A percentile compares a stretch with the other conserved stretches of the same genome.
Evolutionary conservation across 306 rosid genomes (phyloP).

Genomic region (Quercus berberidifolia): DNA sequence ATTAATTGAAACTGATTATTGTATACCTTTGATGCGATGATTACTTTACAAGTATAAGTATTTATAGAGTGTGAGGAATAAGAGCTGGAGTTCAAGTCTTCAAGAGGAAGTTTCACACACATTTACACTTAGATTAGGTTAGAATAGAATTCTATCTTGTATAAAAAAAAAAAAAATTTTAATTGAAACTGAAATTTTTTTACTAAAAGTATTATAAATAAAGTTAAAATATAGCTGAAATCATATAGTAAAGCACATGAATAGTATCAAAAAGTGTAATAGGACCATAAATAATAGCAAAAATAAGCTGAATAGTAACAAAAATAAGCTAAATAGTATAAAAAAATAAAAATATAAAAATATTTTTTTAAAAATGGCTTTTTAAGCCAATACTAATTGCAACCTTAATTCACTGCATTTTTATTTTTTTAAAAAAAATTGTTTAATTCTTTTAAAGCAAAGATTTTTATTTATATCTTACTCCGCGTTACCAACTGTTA

Average conservation of each 20-base stretch:
- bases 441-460: not conserved
- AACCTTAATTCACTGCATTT: not conserved
- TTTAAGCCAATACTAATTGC: rapidly evolving
- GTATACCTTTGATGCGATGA: rapidly evolving
- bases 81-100: rapidly evolving
- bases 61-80: rapidly evolving
- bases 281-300: rapidly evolving
- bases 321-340: too few relatives aligned
- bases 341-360: too few relatives aligned
- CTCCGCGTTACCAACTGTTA: rapidly evolving
- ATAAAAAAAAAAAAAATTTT: too few relatives aligned
- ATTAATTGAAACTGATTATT: rapidly evolving
- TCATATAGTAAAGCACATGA: rapidly evolving
- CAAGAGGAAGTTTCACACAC: too few relatives aligned
- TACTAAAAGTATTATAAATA: rapidly evolving
- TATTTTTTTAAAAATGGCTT: rapidly evolving
- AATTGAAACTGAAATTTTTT: rapidly evolving
- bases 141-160: too few relatives aligned
- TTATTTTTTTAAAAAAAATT: not conserved
- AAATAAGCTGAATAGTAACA: rapidly evolving
- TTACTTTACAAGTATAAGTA: too few relatives aligned
- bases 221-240: rapidly evolving
- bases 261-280: rapidly evolving
- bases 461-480: not conserved
- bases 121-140: too few relatives aligned